phyloP scores from a whole-genome alignment of 345 rosid genomes.

The Mallotus nudiflorus region DNA sequence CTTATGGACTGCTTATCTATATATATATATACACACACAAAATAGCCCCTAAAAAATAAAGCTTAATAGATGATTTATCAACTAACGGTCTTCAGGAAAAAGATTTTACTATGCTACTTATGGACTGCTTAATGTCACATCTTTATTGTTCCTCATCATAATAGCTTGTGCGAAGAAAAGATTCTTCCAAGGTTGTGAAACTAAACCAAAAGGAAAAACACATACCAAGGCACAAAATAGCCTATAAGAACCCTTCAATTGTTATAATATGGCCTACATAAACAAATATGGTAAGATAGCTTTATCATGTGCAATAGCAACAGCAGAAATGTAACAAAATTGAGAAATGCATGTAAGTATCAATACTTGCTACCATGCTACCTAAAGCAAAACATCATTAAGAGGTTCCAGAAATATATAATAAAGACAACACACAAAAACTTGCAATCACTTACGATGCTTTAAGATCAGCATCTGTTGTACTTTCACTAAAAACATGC shows the following conservation, averaged over 20 bases:
- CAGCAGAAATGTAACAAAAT: background rate
- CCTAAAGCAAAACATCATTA: background rate
- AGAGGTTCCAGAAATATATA: background rate
- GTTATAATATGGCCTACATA: background rate
- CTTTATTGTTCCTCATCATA: background rate
- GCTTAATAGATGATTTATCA: background rate
- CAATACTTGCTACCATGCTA: background rate
- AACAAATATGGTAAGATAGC: background rate
- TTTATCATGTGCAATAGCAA: background rate
- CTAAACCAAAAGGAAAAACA: background rate
- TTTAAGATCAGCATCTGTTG: conserved; percentile 85
- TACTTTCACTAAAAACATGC: conserved; percentile 80
- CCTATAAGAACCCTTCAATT: background rate
- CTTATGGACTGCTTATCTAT: too few species aligned
- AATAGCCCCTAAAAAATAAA: background rate
- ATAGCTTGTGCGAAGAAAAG: background rate
- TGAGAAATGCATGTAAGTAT: too few species aligned
- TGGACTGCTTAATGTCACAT: background rate
- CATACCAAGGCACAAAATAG: background rate
- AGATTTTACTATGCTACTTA: background rate
- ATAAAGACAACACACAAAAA: conserved; percentile 1
- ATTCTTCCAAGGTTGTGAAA: background rate
- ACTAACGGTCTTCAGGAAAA: background rate
- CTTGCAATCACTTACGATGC: conserved; percentile 58
- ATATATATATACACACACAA: too few species aligned